Percentiles rank a stretch among this genome's conserved stretches.
Conservation (phyloP, 495 filamentous ascomycete genomes). For the Bryoglossum gracile region DNA sequence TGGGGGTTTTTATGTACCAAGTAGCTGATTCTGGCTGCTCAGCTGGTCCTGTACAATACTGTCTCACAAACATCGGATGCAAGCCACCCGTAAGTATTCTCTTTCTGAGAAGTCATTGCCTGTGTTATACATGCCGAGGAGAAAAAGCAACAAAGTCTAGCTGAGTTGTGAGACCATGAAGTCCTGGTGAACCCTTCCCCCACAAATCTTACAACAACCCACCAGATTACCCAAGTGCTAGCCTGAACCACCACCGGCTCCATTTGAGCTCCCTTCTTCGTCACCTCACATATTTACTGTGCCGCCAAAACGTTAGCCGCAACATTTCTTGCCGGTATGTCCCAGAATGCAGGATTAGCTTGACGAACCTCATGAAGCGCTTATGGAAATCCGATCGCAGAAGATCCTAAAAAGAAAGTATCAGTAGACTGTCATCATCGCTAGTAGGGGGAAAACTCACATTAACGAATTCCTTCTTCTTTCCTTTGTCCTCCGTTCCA, state of each 20-base stretch:
- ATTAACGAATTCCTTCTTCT: conserved; percentile 95
- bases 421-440: too few relatives aligned
- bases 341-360: neutral
- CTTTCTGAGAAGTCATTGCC: neutral
- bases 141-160: too few relatives aligned
- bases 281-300: conserved; percentile 65
- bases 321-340: neutral
- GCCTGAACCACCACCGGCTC: neutral
- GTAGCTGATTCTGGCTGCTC: neutral
- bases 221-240: neutral
- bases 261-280: too few relatives aligned
- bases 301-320: conserved; percentile 32
- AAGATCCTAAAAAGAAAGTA: conserved; percentile 55
- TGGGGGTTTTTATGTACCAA: too few relatives aligned
- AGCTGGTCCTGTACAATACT: conserved; percentile 18
- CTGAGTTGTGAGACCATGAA: neutral
- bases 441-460: conserved; percentile 42
- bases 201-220: neutral
- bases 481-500: conserved; percentile 83
- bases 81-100: conserved; percentile 4
- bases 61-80: neutral
- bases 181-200: neutral
- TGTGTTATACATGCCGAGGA: neutral
- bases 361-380: conserved; percentile 73
- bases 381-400: conserved; percentile 95